phyloP scores from a whole-genome alignment of 208 protist species.

The Wallacemonas sp. region DNA sequence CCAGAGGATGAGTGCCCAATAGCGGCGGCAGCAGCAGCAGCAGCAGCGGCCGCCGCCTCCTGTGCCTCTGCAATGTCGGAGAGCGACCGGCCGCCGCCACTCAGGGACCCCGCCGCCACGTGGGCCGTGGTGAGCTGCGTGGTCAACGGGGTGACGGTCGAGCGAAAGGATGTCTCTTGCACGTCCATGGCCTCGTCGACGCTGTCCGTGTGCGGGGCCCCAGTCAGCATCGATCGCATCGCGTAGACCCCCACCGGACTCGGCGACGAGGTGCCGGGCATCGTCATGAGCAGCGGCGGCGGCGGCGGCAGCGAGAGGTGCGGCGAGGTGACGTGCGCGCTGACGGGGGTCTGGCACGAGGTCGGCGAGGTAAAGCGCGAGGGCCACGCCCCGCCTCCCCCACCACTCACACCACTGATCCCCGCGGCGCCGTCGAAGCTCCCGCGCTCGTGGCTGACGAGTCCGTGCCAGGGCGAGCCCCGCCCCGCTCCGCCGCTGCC shows the following conservation, averaged over 20 bases:
- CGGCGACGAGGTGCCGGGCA: not conserved
- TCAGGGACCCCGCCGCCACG: too few relatives aligned
- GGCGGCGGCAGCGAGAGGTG: not conserved
- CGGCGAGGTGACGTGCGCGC: not conserved
- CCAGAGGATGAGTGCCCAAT: too few relatives aligned
- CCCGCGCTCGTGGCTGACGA: not conserved
- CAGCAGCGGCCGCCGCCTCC: too few relatives aligned
- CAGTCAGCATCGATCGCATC: not conserved
- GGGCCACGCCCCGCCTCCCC: not conserved
- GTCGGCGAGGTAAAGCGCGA: not conserved
- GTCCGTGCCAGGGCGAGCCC: not conserved
- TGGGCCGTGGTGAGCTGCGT: not conserved
- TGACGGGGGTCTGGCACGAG: not conserved
- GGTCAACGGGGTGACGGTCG: not conserved
- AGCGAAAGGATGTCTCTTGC: constrained; percentile 1
- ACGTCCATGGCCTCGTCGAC: not conserved
- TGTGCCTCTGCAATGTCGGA: too few relatives aligned
- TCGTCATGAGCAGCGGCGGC: not conserved
- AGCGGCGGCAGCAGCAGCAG: too few relatives aligned
- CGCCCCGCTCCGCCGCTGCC: not conserved
- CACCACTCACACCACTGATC: not conserved
- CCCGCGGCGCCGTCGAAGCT: not conserved
- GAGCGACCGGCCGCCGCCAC: too few relatives aligned
- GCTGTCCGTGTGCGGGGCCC: not conserved
- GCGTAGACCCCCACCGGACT: not conserved